These are phyloP conservation scores for Psidium guajava DNA, from an alignment of 345 rosid genomes.

Conservation along the genomic window DNA sequence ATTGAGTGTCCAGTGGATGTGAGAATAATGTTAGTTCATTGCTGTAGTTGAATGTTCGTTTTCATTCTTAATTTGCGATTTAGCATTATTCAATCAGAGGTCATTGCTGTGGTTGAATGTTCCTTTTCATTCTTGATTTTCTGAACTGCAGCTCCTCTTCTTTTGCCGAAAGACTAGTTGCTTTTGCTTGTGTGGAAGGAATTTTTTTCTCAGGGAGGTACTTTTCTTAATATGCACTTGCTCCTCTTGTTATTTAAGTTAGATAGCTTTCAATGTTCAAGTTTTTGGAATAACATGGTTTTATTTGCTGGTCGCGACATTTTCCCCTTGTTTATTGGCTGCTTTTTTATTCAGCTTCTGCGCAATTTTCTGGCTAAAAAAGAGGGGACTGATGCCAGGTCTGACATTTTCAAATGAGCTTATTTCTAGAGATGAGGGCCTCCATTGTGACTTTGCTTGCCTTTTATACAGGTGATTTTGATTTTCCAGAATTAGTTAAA, in stretches of 20 bases:
- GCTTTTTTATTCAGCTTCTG: slow-evolving; percentile 56
- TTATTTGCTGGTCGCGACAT: no score
- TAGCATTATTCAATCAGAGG: not conserved
- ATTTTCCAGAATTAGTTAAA: not conserved
- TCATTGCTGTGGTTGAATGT: not conserved
- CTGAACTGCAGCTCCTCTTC: slow-evolving; percentile 45
- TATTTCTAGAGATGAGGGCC: slow-evolving; percentile 89
- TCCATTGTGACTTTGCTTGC: slow-evolving; percentile 96
- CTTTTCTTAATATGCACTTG: not conserved
- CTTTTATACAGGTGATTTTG: slow-evolving; percentile 57
- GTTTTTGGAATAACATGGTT: not conserved
- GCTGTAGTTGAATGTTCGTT: not conserved
- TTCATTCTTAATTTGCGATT: not conserved
- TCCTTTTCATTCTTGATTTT: not conserved
- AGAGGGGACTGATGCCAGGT: slow-evolving; percentile 96
- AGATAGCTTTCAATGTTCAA: not conserved
- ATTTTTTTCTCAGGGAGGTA: slow-evolving; percentile 96
- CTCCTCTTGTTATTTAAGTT: not conserved
- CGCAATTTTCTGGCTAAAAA: slow-evolving; percentile 93
- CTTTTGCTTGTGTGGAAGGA: slow-evolving; percentile 88
- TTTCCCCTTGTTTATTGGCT: not conserved
- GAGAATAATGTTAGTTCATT: not conserved
- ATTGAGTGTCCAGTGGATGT: not conserved
- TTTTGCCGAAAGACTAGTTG: slow-evolving; percentile 74
- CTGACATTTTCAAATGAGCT: slow-evolving; percentile 90